Conservation (phyloP, 768 basidiomycete genomes). For the Kwoniella europaea region DNA sequence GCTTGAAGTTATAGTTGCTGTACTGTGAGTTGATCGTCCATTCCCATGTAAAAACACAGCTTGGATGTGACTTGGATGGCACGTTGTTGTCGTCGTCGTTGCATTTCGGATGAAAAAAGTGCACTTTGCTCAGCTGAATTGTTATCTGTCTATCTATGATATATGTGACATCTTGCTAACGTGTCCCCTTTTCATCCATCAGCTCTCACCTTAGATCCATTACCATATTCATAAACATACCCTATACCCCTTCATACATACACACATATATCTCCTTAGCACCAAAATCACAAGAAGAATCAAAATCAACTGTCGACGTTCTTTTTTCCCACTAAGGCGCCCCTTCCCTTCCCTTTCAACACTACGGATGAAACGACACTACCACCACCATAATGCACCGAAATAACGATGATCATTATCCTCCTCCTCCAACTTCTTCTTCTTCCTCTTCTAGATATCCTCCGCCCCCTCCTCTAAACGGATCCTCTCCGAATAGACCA, state of each 20-base stretch:
- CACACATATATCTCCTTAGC: not conserved
- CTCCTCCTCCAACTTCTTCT: not conserved
- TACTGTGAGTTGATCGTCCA: not conserved
- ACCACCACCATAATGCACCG: constrained; percentile 20
- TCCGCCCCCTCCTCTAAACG: constrained; percentile 5
- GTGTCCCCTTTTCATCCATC: not conserved
- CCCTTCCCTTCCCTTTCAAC: not conserved
- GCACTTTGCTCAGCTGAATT: too few relatives aligned
- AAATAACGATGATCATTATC: constrained; percentile 12
- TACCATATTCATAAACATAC: not conserved
- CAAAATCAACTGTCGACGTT: not conserved
- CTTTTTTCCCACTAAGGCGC: not conserved
- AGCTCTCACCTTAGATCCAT: not conserved
- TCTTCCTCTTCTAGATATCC: constrained; percentile 16
- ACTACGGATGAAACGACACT: constrained; percentile 9
- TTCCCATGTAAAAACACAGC: not conserved
- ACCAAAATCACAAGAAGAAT: not conserved
- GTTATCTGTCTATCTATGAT: too few relatives aligned
- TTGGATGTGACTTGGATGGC: not conserved
- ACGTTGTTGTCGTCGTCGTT: too few relatives aligned
- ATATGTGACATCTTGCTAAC: not conserved
- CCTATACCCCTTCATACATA: not conserved
- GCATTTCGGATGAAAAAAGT: too few relatives aligned
- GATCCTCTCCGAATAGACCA: constrained; percentile 9
- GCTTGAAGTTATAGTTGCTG: too few relatives aligned